Evolutionary conservation across 1,284 basidiomycete genomes (phyloP).

Genomic region (Takashimella tepidaria): DNA sequence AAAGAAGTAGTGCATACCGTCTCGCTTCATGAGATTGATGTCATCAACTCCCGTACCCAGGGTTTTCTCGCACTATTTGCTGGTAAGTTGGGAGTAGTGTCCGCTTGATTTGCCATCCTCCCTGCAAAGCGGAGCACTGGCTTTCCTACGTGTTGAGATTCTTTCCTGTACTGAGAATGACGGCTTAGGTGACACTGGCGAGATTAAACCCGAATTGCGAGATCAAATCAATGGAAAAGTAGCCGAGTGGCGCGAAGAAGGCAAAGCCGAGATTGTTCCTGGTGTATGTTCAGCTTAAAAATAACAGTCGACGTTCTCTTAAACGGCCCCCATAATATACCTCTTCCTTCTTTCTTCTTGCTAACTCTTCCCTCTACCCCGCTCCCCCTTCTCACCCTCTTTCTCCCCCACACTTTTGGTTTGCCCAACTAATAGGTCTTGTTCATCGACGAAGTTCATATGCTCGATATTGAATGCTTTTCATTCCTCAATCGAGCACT

Average conservation of each 20-base stretch:
- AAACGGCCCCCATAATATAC: too few species aligned
- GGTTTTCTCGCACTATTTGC: slow-evolving; percentile 63
- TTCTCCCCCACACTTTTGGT: too few species aligned
- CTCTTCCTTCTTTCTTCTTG: too few species aligned
- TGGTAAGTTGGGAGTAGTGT: too few species aligned
- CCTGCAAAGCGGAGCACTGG: too few species aligned
- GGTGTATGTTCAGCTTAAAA: slow-evolving; percentile 62
- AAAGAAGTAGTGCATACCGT: slow-evolving; percentile 97
- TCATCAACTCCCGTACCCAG: slow-evolving; percentile 97
- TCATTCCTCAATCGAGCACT: slow-evolving; percentile 95
- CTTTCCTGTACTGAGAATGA: too few species aligned
- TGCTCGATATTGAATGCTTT: slow-evolving; percentile 99
- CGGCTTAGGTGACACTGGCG: slow-evolving; percentile 90
- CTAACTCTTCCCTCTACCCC: too few species aligned
- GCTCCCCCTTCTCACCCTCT: too few species aligned
- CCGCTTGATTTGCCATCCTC: too few species aligned
- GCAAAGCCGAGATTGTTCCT: slow-evolving; percentile 95
- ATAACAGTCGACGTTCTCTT: too few species aligned
- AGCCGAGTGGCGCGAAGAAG: slow-evolving; percentile 96
- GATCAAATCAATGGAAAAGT: slow-evolving; percentile 97
- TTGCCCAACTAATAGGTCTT: slow-evolving; percentile 58
- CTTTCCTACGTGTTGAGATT: too few species aligned
- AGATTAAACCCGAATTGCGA: slow-evolving; percentile 95
- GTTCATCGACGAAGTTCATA: slow-evolving; percentile 95
- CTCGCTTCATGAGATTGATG: slow-evolving; percentile 96